Evolutionary conservation across 257 asterid species (phyloP).

Genomic region (Primulina eburnea): DNA sequence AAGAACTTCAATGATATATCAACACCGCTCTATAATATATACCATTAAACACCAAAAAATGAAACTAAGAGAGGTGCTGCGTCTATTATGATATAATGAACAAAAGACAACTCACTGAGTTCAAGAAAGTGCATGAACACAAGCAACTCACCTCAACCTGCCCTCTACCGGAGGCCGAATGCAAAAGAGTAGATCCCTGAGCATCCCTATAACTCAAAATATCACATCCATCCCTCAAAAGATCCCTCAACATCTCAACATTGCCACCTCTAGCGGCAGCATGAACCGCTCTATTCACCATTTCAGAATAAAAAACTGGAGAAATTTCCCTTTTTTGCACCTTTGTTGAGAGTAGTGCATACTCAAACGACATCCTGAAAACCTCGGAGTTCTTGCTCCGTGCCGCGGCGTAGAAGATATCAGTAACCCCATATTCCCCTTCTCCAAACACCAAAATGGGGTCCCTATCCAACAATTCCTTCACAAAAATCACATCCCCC

Average conservation of each 20-base stretch:
- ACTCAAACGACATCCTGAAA: slow-evolving; percentile 57
- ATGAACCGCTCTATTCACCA: slow-evolving; percentile 72
- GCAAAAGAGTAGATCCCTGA: slow-evolving; percentile 70
- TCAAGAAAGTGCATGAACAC: background rate
- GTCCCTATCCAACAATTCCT: slow-evolving; percentile 59
- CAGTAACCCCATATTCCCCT: slow-evolving; percentile 88
- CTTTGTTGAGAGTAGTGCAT: slow-evolving; percentile 29
- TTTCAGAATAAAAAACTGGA: slow-evolving; percentile 45
- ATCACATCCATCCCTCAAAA: slow-evolving; percentile 53
- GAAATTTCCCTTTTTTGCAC: slow-evolving; percentile 32
- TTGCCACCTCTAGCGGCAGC: slow-evolving; percentile 89
- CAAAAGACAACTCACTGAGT: background rate
- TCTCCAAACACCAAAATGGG: slow-evolving; percentile 84
- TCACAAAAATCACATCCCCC: slow-evolving; percentile 63
- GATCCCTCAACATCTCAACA: slow-evolving; percentile 54
- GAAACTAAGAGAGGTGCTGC: background rate
- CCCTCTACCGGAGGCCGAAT: slow-evolving; percentile 74
- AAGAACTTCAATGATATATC: background rate
- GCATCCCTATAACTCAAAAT: slow-evolving; percentile 67
- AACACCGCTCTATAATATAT: background rate
- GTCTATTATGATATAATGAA: background rate
- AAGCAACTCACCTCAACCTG: slow-evolving; percentile 61
- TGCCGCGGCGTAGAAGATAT: slow-evolving; percentile 78
- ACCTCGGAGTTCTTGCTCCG: slow-evolving; percentile 60
- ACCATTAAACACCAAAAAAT: background rate